Conservation (phyloP, 805 yeast species). For the Hyphopichia homilentoma region DNA sequence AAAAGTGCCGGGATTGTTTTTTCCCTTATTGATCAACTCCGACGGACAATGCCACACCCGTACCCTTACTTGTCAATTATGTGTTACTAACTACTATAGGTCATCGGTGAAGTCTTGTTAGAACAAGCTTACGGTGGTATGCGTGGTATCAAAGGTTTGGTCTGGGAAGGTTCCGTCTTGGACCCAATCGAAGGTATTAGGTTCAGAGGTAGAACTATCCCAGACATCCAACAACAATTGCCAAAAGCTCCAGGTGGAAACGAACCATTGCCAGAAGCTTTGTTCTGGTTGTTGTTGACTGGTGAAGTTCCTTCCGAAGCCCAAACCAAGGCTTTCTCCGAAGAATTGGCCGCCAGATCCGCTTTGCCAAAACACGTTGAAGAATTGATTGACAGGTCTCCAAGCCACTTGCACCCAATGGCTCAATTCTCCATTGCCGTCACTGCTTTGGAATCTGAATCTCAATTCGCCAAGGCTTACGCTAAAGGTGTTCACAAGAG, state of each 20-base stretch:
- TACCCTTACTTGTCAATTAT: too few relatives aligned
- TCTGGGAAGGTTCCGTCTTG: constrained; percentile 78
- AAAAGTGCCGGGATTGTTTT: too few relatives aligned
- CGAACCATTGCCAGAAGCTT: constrained; percentile 71
- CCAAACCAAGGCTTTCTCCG: constrained; percentile 54
- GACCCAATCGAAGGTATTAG: constrained; percentile 76
- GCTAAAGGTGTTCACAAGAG: constrained; percentile 64
- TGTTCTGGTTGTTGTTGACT: constrained; percentile 75
- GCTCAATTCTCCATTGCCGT: constrained; percentile 77
- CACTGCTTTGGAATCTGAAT: constrained; percentile 67
- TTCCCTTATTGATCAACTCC: too few relatives aligned
- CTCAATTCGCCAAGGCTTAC: constrained; percentile 68
- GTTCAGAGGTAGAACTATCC: constrained; percentile 73
- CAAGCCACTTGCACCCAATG: constrained; percentile 76
- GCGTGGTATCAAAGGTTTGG: constrained; percentile 72
- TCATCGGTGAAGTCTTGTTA: constrained; percentile 43
- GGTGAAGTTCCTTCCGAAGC: constrained; percentile 65
- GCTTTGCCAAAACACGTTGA: constrained; percentile 62
- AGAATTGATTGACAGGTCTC: constrained; percentile 59
- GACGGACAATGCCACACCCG: too few relatives aligned
- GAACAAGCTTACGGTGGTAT: constrained; percentile 65
- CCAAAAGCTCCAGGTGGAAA: constrained; percentile 57
- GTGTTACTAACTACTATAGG: constrained; percentile 25
- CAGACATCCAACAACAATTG: constrained; percentile 62
- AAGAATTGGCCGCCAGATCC: constrained; percentile 62